Conservation (phyloP, 176 grass and related monocot species). For the Aegilops longissima region DNA sequence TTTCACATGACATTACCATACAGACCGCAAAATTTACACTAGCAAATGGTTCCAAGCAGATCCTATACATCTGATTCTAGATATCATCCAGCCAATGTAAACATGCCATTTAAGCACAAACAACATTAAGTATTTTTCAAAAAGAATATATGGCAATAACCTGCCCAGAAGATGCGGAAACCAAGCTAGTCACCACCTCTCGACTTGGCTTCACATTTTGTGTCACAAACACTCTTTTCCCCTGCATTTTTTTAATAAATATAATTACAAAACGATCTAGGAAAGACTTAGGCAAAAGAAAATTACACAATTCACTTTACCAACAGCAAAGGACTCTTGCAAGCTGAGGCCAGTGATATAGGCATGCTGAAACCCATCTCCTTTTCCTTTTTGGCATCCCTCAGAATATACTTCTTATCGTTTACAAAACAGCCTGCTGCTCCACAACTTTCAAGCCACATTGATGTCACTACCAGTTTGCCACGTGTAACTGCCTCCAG, state of each 20-base stretch:
- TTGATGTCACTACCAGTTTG: conserved; percentile 68
- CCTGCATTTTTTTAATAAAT: conserved; percentile 46
- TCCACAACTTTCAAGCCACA: conserved; percentile 87
- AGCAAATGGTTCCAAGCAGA: neutral
- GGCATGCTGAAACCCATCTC: conserved; percentile 85
- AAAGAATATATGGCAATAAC: conserved; percentile 41
- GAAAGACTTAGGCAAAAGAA: neutral
- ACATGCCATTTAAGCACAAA: conserved; percentile 24
- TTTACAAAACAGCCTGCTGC: conserved; percentile 69
- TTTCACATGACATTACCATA: neutral
- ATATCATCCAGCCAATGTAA: neutral
- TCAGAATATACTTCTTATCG: conserved; percentile 78
- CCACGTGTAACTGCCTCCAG: conserved; percentile 85
- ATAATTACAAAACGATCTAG: neutral
- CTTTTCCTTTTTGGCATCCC: conserved; percentile 82
- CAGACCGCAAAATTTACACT: neutral
- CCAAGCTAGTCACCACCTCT: conserved; percentile 64
- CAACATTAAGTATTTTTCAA: neutral
- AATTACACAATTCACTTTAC: conserved; percentile 41
- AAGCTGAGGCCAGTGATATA: conserved; percentile 60
- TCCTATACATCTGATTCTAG: neutral
- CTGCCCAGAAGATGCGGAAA: conserved; percentile 66
- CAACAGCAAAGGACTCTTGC: conserved; percentile 67
- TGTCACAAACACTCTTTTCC: conserved; percentile 71
- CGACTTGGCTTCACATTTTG: conserved; percentile 72